Conservation (phyloP, 495 filamentous ascomycete species). For the Cercophora newfieldiana region DNA sequence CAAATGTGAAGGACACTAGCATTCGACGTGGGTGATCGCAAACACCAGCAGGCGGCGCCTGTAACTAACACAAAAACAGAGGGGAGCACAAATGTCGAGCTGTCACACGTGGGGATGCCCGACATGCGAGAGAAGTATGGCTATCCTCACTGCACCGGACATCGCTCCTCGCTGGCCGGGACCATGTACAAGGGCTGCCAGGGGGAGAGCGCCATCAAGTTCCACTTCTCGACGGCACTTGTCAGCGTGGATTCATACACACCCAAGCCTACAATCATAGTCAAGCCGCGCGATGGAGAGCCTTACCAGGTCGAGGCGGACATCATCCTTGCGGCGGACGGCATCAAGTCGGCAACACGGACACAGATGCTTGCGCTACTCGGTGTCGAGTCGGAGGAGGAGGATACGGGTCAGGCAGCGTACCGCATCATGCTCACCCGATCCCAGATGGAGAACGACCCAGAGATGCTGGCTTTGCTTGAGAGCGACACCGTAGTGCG, state of each 20-base stretch:
- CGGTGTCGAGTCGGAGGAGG: conserved; percentile 56
- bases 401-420: conserved; percentile 76
- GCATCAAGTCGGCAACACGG: conserved; percentile 68
- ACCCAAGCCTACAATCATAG: conserved; percentile 55
- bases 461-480: conserved; percentile 66
- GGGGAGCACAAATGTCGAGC: conserved; percentile 65
- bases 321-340: conserved; percentile 69
- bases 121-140: conserved; percentile 68
- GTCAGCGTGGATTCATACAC: conserved; percentile 56
- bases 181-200: conserved; percentile 67
- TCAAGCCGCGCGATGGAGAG: conserved; percentile 57
- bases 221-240: conserved; percentile 63
- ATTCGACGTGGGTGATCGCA: conserved; percentile 35
- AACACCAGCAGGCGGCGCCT: not conserved
- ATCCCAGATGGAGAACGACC: conserved; percentile 64
- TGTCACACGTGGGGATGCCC: conserved; percentile 66
- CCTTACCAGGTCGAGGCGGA: conserved; percentile 62
- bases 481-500: conserved; percentile 67
- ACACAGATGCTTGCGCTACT: conserved; percentile 60
- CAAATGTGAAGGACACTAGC: conserved; percentile 46
- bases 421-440: conserved; percentile 81
- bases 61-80: conserved; percentile 44
- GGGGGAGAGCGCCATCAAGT: conserved; percentile 62
- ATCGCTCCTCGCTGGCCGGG: conserved; percentile 69
- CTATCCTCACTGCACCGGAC: conserved; percentile 78